Conservation (phyloP, 495 filamentous ascomycete genomes). For the Cryomyces minteri region DNA sequence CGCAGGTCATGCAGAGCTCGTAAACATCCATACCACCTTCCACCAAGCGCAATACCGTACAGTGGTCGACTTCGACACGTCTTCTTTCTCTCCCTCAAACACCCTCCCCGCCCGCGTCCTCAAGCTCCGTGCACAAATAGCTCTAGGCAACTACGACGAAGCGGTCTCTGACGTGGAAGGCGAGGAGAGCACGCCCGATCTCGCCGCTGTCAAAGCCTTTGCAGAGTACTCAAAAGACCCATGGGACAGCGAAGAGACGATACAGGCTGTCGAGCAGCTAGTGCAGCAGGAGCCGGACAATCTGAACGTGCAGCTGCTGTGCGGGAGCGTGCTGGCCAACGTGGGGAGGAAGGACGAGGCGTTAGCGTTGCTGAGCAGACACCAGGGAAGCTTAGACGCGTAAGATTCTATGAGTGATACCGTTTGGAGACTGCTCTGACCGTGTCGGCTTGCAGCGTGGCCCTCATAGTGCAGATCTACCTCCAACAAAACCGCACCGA, state of each 20-base stretch:
- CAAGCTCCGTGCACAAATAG: conserved; percentile 62
- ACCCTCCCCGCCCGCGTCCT: conserved; percentile 60
- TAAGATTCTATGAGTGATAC: conserved; percentile 26
- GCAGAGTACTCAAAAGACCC: conserved; percentile 44
- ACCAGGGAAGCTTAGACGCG: conserved; percentile 71
- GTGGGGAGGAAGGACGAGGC: conserved; percentile 72
- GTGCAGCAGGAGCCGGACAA: conserved; percentile 50
- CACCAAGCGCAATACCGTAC: conserved; percentile 76
- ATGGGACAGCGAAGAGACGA: conserved; percentile 34
- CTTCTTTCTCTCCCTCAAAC: conserved; percentile 60
- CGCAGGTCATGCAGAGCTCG: conserved; percentile 43
- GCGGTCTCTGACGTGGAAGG: conserved; percentile 48
- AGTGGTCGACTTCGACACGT: conserved; percentile 64
- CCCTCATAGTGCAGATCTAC: conserved; percentile 55
- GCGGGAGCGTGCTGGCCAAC: conserved; percentile 57
- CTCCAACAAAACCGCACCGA: conserved; percentile 80
- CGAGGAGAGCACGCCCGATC: conserved; percentile 46
- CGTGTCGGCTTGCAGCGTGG: conserved; percentile 19
- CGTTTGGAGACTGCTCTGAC: background rate
- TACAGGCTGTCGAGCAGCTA: conserved; percentile 44
- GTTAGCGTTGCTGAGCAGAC: conserved; percentile 53
- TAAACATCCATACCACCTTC: conserved; percentile 91
- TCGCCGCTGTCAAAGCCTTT: conserved; percentile 58
- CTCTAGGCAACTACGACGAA: conserved; percentile 54
- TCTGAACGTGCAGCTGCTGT: conserved; percentile 59